Percentiles rank a stretch among this genome's conserved stretches.
Evolutionary conservation across 2,329 filamentous ascomycete genomes (phyloP).

Genomic region (Fusarium piperis): DNA sequence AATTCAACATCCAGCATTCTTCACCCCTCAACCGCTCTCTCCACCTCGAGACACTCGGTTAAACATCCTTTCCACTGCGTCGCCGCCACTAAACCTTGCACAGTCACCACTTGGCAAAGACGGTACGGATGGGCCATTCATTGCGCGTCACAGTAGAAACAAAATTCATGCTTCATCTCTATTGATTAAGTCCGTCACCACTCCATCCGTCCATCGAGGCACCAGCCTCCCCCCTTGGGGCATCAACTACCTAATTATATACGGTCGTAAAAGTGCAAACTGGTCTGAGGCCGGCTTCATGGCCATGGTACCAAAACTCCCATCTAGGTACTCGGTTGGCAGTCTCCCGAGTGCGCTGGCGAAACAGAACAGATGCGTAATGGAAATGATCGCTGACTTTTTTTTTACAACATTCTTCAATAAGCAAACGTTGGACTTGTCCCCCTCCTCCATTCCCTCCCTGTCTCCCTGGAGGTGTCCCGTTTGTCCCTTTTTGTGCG

Average conservation of each 20-base stretch:
- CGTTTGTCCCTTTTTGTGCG: slow-evolving; percentile 34
- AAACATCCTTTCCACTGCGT: not conserved
- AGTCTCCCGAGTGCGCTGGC: slow-evolving; percentile 21
- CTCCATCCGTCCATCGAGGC: slow-evolving; percentile 1
- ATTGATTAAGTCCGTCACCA: slow-evolving; percentile 25
- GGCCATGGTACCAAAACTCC: slow-evolving; percentile 26
- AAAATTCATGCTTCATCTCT: slow-evolving; percentile 27
- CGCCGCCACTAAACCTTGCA: not conserved
- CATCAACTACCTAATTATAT: slow-evolving; percentile 36
- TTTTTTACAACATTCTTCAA: slow-evolving; percentile 36
- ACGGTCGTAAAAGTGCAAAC: slow-evolving; percentile 39
- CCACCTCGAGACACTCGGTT: not conserved
- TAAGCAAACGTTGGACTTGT: slow-evolving; percentile 28
- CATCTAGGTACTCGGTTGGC: slow-evolving; percentile 24
- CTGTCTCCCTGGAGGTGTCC: slow-evolving; percentile 20
- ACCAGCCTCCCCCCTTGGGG: slow-evolving; percentile 17
- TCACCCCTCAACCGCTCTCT: slow-evolving; percentile 10
- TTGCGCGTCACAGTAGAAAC: not conserved
- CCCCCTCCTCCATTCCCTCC: slow-evolving; percentile 1
- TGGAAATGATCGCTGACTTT: slow-evolving; percentile 38
- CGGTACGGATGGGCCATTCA: not conserved
- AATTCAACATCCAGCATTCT: slow-evolving; percentile 16
- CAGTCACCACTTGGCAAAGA: not conserved
- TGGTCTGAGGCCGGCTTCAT: slow-evolving; percentile 34
- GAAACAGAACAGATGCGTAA: slow-evolving; percentile 16